These are phyloP conservation scores for Knufia petricola DNA, from an alignment of 2,329 filamentous ascomycete species.

Conservation along the genomic window DNA sequence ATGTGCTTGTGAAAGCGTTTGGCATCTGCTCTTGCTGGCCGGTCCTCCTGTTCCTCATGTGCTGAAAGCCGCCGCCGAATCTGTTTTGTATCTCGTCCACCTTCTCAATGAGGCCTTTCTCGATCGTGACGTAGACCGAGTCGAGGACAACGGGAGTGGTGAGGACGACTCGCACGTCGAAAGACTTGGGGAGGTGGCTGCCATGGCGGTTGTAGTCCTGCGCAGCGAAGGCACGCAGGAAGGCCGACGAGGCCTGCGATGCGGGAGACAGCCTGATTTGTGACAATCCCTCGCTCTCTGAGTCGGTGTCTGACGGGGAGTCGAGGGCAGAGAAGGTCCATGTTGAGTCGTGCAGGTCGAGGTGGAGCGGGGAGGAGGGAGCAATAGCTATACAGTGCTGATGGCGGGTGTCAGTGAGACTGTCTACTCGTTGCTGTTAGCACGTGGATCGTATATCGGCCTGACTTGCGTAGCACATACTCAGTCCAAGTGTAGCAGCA, in stretches of 20 bases:
- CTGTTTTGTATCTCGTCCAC: conserved; percentile 74
- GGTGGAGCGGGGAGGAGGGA: conserved; percentile 34
- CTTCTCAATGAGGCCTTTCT: conserved; percentile 67
- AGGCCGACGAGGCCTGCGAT: conserved; percentile 69
- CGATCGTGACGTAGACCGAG: conserved; percentile 76
- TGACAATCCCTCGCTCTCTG: conserved; percentile 55
- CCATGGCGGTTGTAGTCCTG: conserved; percentile 66
- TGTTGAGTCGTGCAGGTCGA: conserved; percentile 48
- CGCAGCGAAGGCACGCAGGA: conserved; percentile 62
- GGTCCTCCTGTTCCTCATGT: conserved; percentile 18
- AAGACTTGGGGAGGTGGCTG: conserved; percentile 61
- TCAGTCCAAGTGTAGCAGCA: conserved; percentile 58
- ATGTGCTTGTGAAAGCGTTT: neutral
- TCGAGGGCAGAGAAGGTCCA: conserved; percentile 54
- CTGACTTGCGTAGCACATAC: conserved; percentile 33
- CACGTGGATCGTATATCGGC: conserved; percentile 9
- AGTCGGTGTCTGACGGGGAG: neutral
- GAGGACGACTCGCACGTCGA: conserved; percentile 76
- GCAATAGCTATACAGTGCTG: conserved; percentile 36
- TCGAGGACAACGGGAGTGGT: conserved; percentile 72
- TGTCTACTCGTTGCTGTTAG: conserved; percentile 12
- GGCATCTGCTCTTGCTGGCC: conserved; percentile 11
- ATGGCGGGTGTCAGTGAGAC: conserved; percentile 24
- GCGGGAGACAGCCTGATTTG: conserved; percentile 69
- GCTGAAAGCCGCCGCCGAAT: conserved; percentile 54